These are phyloP conservation scores for Pleurotus cornucopiae DNA, from an alignment of 768 basidiomycete species.

Conservation along the genomic window DNA sequence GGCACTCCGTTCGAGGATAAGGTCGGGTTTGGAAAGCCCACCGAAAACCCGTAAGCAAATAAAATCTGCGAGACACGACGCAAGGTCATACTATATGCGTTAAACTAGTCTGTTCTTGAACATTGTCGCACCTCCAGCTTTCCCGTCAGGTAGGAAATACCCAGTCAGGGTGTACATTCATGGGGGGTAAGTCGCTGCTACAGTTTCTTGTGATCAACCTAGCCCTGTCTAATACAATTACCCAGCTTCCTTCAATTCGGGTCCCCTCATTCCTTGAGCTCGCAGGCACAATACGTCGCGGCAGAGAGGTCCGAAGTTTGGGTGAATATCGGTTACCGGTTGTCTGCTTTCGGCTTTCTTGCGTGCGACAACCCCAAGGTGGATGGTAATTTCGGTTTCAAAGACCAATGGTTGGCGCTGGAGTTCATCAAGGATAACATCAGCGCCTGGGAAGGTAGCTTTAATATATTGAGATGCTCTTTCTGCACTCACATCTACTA, in stretches of 20 bases:
- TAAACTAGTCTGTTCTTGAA: slow-evolving; percentile 56
- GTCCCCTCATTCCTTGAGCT: slow-evolving; percentile 57
- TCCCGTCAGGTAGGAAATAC: slow-evolving; percentile 36
- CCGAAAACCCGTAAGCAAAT: slow-evolving; percentile 60
- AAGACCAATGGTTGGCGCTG: slow-evolving; percentile 79
- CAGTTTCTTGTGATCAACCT: not conserved
- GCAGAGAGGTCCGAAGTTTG: slow-evolving; percentile 64
- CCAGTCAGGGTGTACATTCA: slow-evolving; percentile 77
- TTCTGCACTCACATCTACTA: slow-evolving; percentile 16
- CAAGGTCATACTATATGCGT: not conserved
- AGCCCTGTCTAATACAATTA: not conserved
- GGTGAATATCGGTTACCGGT: slow-evolving; percentile 74
- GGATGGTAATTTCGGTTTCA: slow-evolving; percentile 78
- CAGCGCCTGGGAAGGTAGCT: slow-evolving; percentile 57
- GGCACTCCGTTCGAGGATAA: slow-evolving; percentile 50
- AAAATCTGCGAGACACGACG: not conserved
- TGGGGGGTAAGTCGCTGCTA: slow-evolving; percentile 48
- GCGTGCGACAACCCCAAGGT: slow-evolving; percentile 59
- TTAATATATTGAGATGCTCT: slow-evolving; percentile 1
- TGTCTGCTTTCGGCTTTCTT: slow-evolving; percentile 75
- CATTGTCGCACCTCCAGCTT: slow-evolving; percentile 55
- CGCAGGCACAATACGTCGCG: slow-evolving; percentile 65
- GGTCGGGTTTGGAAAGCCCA: slow-evolving; percentile 62
- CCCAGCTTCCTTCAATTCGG: slow-evolving; percentile 74
- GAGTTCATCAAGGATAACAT: slow-evolving; percentile 72